Evolutionary conservation across 2,329 filamentous ascomycete species (phyloP).

Genomic region (Cephalotrichum gorgonifer): DNA sequence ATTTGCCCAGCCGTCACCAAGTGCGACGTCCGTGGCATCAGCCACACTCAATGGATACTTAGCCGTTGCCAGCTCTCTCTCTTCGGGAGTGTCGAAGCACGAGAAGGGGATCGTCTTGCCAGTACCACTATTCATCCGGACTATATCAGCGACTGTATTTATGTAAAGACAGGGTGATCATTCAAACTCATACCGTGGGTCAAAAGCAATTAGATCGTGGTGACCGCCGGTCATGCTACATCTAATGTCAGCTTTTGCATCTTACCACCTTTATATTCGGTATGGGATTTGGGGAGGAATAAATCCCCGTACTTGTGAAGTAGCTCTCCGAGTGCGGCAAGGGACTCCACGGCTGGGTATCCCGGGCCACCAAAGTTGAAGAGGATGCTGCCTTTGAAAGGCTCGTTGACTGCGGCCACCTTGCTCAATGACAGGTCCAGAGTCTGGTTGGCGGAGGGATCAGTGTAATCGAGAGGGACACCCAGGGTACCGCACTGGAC

Average conservation of each 20-base stretch:
- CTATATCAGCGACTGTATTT: not conserved
- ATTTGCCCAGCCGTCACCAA: slow-evolving; percentile 11
- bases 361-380: slow-evolving; percentile 20
- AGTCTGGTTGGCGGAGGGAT: slow-evolving; percentile 3
- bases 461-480: slow-evolving; percentile 11
- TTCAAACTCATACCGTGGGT: slow-evolving; percentile 15
- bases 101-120: not conserved
- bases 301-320: not conserved
- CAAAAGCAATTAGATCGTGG: slow-evolving; percentile 16
- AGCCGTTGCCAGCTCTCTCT: not conserved
- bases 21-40: slow-evolving; percentile 8
- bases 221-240: slow-evolving; percentile 15
- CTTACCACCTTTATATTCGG: not conserved
- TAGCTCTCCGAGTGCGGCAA: slow-evolving; percentile 1
- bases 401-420: slow-evolving; percentile 7
- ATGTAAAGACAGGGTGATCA: not conserved
- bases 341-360: slow-evolving; percentile 2
- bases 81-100: not conserved
- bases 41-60: not conserved
- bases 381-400: slow-evolving; percentile 17
- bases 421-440: slow-evolving; percentile 6
- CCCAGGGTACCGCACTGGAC: slow-evolving; percentile 9
- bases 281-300: not conserved
- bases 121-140: not conserved
- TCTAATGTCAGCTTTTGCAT: not conserved